Conservation (phyloP, 2,329 filamentous ascomycete species). For the Aspergillus tubingensis region DNA sequence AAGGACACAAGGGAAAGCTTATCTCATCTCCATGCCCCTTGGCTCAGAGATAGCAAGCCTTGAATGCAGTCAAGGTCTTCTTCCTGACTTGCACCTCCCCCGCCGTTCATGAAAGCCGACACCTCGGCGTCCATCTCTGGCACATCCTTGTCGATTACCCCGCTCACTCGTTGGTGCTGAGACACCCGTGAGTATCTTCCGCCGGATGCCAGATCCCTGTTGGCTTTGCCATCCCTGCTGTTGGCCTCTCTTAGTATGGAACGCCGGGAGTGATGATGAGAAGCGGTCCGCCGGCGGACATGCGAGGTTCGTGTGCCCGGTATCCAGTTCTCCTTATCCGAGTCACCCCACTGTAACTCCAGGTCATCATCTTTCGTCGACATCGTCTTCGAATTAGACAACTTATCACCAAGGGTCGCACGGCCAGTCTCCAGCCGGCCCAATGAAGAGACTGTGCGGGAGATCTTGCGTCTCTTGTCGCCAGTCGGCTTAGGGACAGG, state of each 20-base stretch:
- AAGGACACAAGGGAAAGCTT: conserved; percentile 4
- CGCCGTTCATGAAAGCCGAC: conserved; percentile 70
- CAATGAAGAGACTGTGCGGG: conserved; percentile 62
- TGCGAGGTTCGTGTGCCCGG: conserved; percentile 49
- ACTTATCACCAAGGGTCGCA: conserved; percentile 39
- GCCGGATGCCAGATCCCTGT: conserved; percentile 25
- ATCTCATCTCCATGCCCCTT: conserved; percentile 80
- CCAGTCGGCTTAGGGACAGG: conserved; percentile 48
- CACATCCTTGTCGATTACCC: conserved; percentile 40
- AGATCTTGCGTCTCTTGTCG: conserved; percentile 64
- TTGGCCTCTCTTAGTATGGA: conserved; percentile 50
- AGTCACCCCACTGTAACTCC: conserved; percentile 65
- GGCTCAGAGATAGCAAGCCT: conserved; percentile 82
- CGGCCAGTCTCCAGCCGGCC: conserved; percentile 59
- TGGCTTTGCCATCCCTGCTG: conserved; percentile 26
- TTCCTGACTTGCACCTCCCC: conserved; percentile 63
- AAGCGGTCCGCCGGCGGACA: conserved; percentile 39
- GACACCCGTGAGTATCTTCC: conserved; percentile 32
- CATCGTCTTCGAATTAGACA: conserved; percentile 27
- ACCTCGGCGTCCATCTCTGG: conserved; percentile 63
- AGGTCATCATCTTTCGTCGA: conserved; percentile 41
- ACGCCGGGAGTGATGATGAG: conserved; percentile 33
- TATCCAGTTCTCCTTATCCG: conserved; percentile 92
- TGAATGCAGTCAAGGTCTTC: conserved; percentile 87
- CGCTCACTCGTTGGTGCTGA: conserved; percentile 26